Evolutionary conservation across 2,329 filamentous ascomycete genomes (phyloP).

Genomic region (Ilyonectria mors-panacis): DNA sequence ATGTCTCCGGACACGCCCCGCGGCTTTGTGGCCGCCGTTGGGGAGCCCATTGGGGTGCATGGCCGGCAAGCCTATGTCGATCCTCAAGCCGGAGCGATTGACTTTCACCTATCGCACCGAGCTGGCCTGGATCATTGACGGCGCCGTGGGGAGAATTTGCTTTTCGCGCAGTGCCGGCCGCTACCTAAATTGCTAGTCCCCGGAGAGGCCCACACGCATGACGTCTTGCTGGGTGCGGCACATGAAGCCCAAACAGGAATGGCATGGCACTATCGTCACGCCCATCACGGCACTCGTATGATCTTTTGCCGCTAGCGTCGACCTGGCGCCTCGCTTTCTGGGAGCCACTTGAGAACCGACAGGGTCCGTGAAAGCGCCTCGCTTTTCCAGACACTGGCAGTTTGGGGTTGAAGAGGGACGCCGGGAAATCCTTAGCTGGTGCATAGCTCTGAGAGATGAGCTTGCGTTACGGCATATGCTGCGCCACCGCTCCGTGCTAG

Average conservation of each 20-base stretch:
- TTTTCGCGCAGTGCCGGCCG: conserved; percentile 48
- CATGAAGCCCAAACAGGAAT: conserved; percentile 44
- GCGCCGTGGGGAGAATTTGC: conserved; percentile 44
- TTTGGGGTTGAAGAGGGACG: conserved; percentile 27
- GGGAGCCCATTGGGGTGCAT: conserved; percentile 14
- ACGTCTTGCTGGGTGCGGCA: conserved; percentile 49
- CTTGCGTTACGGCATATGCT: conserved; percentile 14
- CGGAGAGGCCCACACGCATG: conserved; percentile 44
- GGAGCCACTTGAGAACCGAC: conserved; percentile 41
- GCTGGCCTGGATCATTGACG: conserved; percentile 32
- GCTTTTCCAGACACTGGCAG: conserved; percentile 33
- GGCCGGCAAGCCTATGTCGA: conserved; percentile 44
- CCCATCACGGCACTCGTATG: conserved; percentile 48
- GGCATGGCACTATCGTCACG: conserved; percentile 39
- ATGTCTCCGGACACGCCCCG: conserved; percentile 41
- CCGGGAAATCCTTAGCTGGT: conserved; percentile 13
- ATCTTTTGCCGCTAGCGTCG: conserved; percentile 45
- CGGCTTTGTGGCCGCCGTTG: conserved; percentile 27
- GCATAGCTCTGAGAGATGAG: conserved; percentile 23
- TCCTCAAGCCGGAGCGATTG: conserved; percentile 44
- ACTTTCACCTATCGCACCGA: conserved; percentile 42
- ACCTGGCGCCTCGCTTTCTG: conserved; percentile 41
- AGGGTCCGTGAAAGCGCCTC: conserved; percentile 29
- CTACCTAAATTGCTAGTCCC: conserved; percentile 43
- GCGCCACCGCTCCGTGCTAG: conserved; percentile 8